Conservation (phyloP, 2,329 filamentous ascomycete species). For the Xylaria sp. region DNA sequence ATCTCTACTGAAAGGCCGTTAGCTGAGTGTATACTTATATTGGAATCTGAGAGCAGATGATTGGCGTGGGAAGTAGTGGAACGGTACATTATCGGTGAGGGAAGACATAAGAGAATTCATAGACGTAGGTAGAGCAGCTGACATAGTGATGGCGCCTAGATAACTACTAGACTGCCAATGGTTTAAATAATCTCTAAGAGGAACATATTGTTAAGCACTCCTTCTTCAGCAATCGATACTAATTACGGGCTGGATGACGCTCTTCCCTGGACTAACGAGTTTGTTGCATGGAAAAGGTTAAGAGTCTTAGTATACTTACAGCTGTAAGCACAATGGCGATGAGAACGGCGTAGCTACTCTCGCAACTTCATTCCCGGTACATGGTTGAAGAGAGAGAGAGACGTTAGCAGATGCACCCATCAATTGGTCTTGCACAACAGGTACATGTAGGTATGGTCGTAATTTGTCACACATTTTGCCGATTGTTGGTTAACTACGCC, state of each 20-base stretch:
- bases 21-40: neutral
- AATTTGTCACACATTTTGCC: conserved; percentile 10
- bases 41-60: neutral
- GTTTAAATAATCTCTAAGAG: neutral
- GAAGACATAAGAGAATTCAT: neutral
- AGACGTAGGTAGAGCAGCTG: neutral
- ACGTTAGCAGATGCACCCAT: neutral
- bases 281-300: neutral
- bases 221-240: conserved; percentile 2
- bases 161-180: neutral
- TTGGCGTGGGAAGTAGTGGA: neutral
- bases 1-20: neutral
- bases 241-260: neutral
- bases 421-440: neutral
- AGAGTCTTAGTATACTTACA: conserved; percentile 1
- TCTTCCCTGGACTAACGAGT: neutral
- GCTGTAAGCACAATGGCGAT: neutral
- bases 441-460: neutral
- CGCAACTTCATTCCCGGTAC: neutral
- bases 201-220: neutral
- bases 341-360: neutral
- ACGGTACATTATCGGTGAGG: neutral
- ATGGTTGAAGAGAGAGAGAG: neutral
- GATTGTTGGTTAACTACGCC: neutral
- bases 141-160: neutral